Base-by-base conservation (phyloP, 768 basidiomycete species). In the Antrodiella citrinella region DNA sequence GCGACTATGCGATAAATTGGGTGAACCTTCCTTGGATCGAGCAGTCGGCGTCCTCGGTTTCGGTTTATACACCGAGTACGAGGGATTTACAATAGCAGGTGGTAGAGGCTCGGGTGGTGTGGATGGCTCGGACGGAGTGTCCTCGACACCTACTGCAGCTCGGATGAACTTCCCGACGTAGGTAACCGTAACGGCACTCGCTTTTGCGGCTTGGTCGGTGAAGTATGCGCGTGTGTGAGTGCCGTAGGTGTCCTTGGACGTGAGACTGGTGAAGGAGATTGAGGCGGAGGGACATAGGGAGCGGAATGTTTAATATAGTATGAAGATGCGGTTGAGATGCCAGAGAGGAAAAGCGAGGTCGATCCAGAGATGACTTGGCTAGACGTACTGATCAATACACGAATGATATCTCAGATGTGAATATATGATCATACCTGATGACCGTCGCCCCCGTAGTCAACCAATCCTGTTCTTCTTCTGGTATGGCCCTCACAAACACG, bases 361-460 rank as follows among this genome's bases (percentile, higher is more conserved):
- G 81, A 79, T 23, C 72, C 69, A 3, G 85, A 77, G 49, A 91
- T 85, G 0, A 80, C 82, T 62, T 80, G 77, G 59, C 85, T 87
- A 52, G 4, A 30, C 20, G n/a, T n/a, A 13, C 12, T 43, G 35
- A 49, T 52, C 19, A 56, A 45, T 41, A 45, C 10, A 3, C 48
- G 25, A 23, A 10, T 18, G 5, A 30, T 38, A 10, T 38, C 35
- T 18, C 35, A 10, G 15, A 19, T n/a, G 41, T 25, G 39, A 26
- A 39, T 19, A 38, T 5, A 30, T 15, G 2, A 13, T 25, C 4
- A 64, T 74, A 83, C 84, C 84, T 85, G 51, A 84, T 69, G 21
- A 80, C 64, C 19, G 76, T 75, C 1, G 84, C 82, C 19, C 80
- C 74, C 56, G 67, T 67, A 47, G 75, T 66, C 41, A 91, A 73